Conservation (phyloP, 805 yeast genomes). For the Lipomyces chichibuensis region DNA sequence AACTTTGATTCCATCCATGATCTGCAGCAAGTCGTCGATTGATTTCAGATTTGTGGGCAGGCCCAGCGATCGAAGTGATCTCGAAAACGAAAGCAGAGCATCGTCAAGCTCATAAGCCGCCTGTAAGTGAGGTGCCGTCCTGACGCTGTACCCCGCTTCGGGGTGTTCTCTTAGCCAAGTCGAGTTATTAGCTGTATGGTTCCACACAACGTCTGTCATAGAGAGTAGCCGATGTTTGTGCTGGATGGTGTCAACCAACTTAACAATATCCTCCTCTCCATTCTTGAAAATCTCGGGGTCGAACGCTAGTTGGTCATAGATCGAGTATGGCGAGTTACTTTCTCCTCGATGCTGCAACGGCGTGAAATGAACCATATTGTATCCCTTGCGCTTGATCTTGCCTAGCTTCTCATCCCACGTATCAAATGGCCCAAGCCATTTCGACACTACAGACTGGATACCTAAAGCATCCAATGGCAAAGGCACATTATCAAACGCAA, state of each 20-base stretch:
- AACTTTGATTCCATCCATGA: constrained; percentile 68
- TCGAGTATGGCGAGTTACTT: constrained; percentile 91
- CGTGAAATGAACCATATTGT: constrained; percentile 95
- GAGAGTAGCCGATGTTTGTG: constrained; percentile 65
- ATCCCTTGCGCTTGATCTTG: constrained; percentile 70
- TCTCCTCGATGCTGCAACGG: constrained; percentile 89
- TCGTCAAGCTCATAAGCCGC: constrained; percentile 85
- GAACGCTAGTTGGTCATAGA: constrained; percentile 78
- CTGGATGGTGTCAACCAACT: constrained; percentile 56
- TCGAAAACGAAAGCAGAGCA: constrained; percentile 67
- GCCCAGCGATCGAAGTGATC: constrained; percentile 57
- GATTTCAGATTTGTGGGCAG: constrained; percentile 60
- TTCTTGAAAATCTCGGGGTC: constrained; percentile 66
- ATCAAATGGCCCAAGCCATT: constrained; percentile 77
- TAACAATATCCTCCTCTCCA: constrained; percentile 56
- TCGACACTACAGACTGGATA: constrained; percentile 82
- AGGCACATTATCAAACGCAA: constrained; percentile 58
- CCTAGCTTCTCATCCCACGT: constrained; percentile 71
- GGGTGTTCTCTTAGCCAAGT: constrained; percentile 84
- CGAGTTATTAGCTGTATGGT: constrained; percentile 93
- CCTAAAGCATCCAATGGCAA: constrained; percentile 78
- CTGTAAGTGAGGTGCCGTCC: constrained; percentile 85
- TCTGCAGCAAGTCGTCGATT: constrained; percentile 57
- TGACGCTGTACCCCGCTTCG: constrained; percentile 82
- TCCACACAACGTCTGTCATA: constrained; percentile 89